Percentiles rank a stretch among this genome's conserved stretches.
phyloP scores from a whole-genome alignment of 768 basidiomycete genomes.

The Psilocybe azurescens region DNA sequence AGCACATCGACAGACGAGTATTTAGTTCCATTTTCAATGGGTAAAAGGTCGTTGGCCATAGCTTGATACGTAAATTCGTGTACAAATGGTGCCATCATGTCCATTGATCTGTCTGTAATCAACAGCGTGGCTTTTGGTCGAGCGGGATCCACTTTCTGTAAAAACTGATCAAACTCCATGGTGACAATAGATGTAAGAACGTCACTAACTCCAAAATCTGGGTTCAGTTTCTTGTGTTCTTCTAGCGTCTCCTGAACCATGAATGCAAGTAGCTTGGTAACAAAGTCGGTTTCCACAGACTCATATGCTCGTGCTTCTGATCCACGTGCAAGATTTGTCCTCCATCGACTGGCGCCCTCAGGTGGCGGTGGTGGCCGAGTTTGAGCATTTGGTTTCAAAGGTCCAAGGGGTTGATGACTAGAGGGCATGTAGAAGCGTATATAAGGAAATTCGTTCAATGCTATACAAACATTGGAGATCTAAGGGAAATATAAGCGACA shows the following conservation, averaged over 20 bases:
- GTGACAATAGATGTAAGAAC: slow-evolving; percentile 4
- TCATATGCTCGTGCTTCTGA: slow-evolving; percentile 71
- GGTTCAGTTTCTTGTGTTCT: slow-evolving; percentile 84
- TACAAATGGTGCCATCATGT: slow-evolving; percentile 85
- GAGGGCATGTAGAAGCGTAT: slow-evolving; percentile 92
- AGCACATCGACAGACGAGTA: slow-evolving; percentile 70
- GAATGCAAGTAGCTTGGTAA: slow-evolving; percentile 82
- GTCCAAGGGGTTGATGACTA: slow-evolving; percentile 83
- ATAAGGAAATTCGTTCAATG: slow-evolving; percentile 89
- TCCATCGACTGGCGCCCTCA: slow-evolving; percentile 74
- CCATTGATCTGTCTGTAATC: slow-evolving; percentile 97
- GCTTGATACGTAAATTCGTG: slow-evolving; percentile 99
- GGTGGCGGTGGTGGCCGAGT: slow-evolving; percentile 71
- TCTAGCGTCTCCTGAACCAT: slow-evolving; percentile 86
- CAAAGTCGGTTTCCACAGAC: slow-evolving; percentile 73
- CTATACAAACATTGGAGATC: slow-evolving; percentile 91
- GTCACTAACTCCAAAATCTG: slow-evolving; percentile 81
- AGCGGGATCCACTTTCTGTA: slow-evolving; percentile 60
- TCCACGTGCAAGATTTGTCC: slow-evolving; percentile 81
- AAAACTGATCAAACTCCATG: slow-evolving; percentile 2
- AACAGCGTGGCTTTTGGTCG: slow-evolving; percentile 83
- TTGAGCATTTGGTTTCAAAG: slow-evolving; percentile 70
- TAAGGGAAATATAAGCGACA: slow-evolving; percentile 28
- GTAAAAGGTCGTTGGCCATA: slow-evolving; percentile 95
- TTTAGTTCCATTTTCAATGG: slow-evolving; percentile 83